A percentile compares a stretch with the other conserved stretches of the same genome.
phyloP scores from a whole-genome alignment of 2,329 filamentous ascomycete species.

The Colletotrichum cereale region DNA sequence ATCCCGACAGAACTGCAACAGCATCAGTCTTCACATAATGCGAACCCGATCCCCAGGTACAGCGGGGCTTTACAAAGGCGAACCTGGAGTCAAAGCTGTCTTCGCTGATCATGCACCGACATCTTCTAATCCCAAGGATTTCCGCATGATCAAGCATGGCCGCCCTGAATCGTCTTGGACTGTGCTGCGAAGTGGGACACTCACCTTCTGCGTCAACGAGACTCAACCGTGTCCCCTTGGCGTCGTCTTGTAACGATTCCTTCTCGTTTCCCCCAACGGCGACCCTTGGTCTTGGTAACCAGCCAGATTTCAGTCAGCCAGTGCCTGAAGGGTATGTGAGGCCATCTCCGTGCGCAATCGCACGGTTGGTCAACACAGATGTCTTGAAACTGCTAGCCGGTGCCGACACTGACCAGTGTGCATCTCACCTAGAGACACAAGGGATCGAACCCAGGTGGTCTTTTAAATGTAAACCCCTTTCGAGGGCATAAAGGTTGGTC shows the following conservation, averaged over 20 bases:
- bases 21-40: neutral
- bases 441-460: neutral
- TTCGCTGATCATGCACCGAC: slow-evolving; percentile 2
- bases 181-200: neutral
- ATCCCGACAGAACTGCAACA: neutral
- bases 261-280: neutral
- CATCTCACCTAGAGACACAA: no score
- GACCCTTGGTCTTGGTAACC: neutral
- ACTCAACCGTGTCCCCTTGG: neutral
- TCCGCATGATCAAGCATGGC: neutral
- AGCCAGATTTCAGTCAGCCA: neutral
- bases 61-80: neutral
- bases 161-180: neutral
- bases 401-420: slow-evolving; percentile 5
- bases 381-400: slow-evolving; percentile 27
- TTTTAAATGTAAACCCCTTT: neutral
- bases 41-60: neutral
- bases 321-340: slow-evolving; percentile 6
- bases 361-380: slow-evolving; percentile 19
- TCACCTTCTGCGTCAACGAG: neutral
- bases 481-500: neutral
- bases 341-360: slow-evolving; percentile 32
- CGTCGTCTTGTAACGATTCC: neutral
- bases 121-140: neutral
- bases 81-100: neutral